Evolutionary conservation across 768 basidiomycete genomes (phyloP).

Genomic region (Serpula lacrymans): DNA sequence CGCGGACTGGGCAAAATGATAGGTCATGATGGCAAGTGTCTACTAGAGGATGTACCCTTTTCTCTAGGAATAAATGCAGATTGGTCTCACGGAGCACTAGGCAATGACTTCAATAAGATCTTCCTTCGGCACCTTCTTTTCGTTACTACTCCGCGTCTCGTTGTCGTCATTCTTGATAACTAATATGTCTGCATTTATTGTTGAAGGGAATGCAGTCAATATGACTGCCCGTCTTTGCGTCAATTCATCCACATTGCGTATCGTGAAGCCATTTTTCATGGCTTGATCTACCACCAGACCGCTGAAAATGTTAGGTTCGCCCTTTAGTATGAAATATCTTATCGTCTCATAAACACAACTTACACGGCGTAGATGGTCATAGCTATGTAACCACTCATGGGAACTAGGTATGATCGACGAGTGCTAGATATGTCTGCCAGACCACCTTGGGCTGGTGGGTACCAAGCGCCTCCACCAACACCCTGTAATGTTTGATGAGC

Average conservation of each 20-base stretch:
- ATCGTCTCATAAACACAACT: slow-evolving; percentile 21
- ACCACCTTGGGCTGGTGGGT: slow-evolving; percentile 56
- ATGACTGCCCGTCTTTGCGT: slow-evolving; percentile 14
- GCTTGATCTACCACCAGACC: slow-evolving; percentile 54
- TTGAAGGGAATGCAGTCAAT: not conserved
- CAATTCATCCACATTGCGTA: slow-evolving; percentile 46
- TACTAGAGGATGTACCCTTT: not conserved
- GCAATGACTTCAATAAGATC: not conserved
- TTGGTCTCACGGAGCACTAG: not conserved
- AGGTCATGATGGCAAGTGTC: not conserved
- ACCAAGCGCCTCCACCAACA: slow-evolving; percentile 69
- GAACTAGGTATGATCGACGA: slow-evolving; percentile 57
- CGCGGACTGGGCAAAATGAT: not conserved
- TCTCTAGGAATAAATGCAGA: not conserved
- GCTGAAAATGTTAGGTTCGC: slow-evolving; percentile 24
- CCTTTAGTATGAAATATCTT: not conserved
- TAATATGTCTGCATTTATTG: not conserved
- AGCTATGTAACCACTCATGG: slow-evolving; percentile 53
- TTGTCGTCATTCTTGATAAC: not conserved
- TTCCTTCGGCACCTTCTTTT: not conserved
- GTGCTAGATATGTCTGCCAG: slow-evolving; percentile 49
- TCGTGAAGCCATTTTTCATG: slow-evolving; percentile 44
- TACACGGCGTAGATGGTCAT: slow-evolving; percentile 59
- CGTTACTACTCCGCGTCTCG: not conserved
- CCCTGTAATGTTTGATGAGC: slow-evolving; percentile 30